A percentile compares a stretch with the other conserved stretches of the same genome.
These are phyloP conservation scores for Zoysia pacifica DNA, from an alignment of 176 grass and related monocot genomes.

Conservation along the genomic window DNA sequence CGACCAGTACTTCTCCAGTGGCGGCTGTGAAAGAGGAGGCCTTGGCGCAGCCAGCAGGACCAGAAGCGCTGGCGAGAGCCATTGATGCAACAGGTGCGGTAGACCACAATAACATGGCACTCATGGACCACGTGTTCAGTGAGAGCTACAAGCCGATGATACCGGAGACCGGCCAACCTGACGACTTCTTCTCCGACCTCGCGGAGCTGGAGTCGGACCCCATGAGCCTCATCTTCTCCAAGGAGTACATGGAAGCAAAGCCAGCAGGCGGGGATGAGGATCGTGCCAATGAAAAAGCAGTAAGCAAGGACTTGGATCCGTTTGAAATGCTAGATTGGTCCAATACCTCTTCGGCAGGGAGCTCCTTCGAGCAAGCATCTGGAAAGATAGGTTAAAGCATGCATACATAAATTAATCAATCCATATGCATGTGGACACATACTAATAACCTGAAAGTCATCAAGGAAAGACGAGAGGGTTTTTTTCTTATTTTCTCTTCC, in stretches of 20 bases:
- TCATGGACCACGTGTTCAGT: slow-evolving; percentile 57
- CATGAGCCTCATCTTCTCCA: slow-evolving; percentile 89
- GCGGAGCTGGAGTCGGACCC: slow-evolving; percentile 82
- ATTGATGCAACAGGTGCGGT: slow-evolving; percentile 39
- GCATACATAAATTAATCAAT: background rate
- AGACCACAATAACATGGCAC: slow-evolving; percentile 45
- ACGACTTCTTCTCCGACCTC: slow-evolving; percentile 85
- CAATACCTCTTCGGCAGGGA: slow-evolving; percentile 49
- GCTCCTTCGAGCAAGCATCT: slow-evolving; percentile 52
- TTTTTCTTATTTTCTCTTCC: slow-evolving; percentile 31
- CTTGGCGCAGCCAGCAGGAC: slow-evolving; percentile 19
- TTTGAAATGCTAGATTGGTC: slow-evolving; percentile 80
- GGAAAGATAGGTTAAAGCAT: slow-evolving; percentile 41
- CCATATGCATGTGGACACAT: slow-evolving; percentile 38
- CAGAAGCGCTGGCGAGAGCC: slow-evolving; percentile 49
- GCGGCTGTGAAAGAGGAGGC: slow-evolving; percentile 49
- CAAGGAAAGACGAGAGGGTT: slow-evolving; percentile 43
- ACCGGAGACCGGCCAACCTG: slow-evolving; percentile 60
- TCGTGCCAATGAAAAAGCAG: slow-evolving; percentile 52
- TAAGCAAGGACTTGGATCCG: slow-evolving; percentile 52
- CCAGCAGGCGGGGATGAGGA: slow-evolving; percentile 4
- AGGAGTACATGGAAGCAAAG: slow-evolving; percentile 75
- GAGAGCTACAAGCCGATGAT: slow-evolving; percentile 76
- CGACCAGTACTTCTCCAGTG: slow-evolving; percentile 19
- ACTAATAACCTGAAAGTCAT: slow-evolving; percentile 42